Evolutionary conservation across 2,329 filamentous ascomycete genomes (phyloP).

Genomic region (Zarea fungicola): DNA sequence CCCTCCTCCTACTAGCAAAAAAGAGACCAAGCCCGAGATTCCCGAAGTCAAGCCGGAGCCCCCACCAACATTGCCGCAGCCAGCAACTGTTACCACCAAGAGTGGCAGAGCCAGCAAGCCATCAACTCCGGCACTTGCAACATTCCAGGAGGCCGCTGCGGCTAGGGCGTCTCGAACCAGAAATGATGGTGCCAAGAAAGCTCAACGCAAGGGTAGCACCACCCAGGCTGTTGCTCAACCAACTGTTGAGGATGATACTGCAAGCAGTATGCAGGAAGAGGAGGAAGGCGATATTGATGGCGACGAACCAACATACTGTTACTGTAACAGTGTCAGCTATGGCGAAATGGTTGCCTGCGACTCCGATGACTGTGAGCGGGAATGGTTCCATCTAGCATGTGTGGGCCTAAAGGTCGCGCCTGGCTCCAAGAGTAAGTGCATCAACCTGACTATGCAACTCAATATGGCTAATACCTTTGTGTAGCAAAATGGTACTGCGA

Average conservation of each 20-base stretch:
- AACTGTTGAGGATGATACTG: slow-evolving; percentile 36
- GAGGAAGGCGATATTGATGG: slow-evolving; percentile 58
- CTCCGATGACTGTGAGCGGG: slow-evolving; percentile 63
- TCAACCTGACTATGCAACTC: background rate
- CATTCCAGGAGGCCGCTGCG: slow-evolving; percentile 52
- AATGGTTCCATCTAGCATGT: slow-evolving; percentile 83
- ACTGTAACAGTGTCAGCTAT: slow-evolving; percentile 74
- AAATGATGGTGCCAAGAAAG: slow-evolving; percentile 41
- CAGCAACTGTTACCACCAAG: slow-evolving; percentile 54
- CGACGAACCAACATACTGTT: slow-evolving; percentile 72
- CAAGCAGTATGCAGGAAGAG: slow-evolving; percentile 34
- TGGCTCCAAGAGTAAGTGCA: slow-evolving; percentile 63
- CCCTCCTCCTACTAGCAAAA: slow-evolving; percentile 30
- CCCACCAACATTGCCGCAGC: slow-evolving; percentile 34
- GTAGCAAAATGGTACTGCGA: slow-evolving; percentile 78
- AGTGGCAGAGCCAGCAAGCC: slow-evolving; percentile 62
- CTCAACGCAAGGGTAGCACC: slow-evolving; percentile 46
- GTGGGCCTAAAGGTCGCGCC: slow-evolving; percentile 75
- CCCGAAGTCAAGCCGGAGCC: slow-evolving; percentile 39
- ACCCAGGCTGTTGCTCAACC: slow-evolving; percentile 31
- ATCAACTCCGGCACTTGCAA: slow-evolving; percentile 56
- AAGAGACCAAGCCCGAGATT: slow-evolving; percentile 38
- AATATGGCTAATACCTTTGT: slow-evolving; percentile 23
- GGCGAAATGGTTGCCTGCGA: slow-evolving; percentile 84
- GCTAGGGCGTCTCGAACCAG: slow-evolving; percentile 49